These are phyloP conservation scores for Chalciporus chontae DNA, from an alignment of 768 basidiomycete species.

Conservation along the genomic window DNA sequence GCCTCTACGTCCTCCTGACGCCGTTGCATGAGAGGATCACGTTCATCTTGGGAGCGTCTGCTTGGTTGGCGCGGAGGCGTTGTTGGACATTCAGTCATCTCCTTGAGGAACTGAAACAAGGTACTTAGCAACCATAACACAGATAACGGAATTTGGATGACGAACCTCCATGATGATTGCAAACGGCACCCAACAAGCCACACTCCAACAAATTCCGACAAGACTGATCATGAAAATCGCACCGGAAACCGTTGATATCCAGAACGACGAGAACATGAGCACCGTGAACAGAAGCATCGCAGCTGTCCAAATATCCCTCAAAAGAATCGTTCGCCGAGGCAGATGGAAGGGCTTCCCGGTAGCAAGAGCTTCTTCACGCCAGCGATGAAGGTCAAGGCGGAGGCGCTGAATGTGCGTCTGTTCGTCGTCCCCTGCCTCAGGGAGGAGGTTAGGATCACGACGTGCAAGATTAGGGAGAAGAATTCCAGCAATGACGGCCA, in stretches of 20 bases:
- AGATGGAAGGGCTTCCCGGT: constrained; percentile 72
- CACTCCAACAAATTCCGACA: constrained; percentile 93
- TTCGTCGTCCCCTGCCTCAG: constrained; percentile 62
- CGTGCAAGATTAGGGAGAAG: constrained; percentile 77
- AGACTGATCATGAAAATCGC: constrained; percentile 81
- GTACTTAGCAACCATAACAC: constrained; percentile 1
- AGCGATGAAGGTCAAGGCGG: constrained; percentile 65
- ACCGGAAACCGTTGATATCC: constrained; percentile 70
- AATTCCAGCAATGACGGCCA: constrained; percentile 81
- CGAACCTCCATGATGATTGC: constrained; percentile 95
- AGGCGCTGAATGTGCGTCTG: constrained; percentile 73
- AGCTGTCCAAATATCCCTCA: constrained; percentile 92
- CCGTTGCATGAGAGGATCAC: constrained; percentile 56
- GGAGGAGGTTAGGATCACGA: constrained; percentile 78
- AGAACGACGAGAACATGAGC: constrained; percentile 82
- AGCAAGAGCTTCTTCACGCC: constrained; percentile 81
- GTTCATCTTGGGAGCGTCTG: constrained; percentile 32
- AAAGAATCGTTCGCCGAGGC: constrained; percentile 85
- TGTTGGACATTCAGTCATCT: constrained; percentile 44
- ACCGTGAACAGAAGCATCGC: constrained; percentile 78
- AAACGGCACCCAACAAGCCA: constrained; percentile 97
- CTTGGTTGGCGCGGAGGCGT: constrained; percentile 19
- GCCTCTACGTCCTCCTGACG: constrained; percentile 43
- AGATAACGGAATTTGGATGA: constrained; percentile 38
- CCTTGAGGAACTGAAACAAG: constrained; percentile 62